These are phyloP conservation scores for Prunus dulcis DNA, from an alignment of 306 rosid species.

Conservation along the genomic window DNA sequence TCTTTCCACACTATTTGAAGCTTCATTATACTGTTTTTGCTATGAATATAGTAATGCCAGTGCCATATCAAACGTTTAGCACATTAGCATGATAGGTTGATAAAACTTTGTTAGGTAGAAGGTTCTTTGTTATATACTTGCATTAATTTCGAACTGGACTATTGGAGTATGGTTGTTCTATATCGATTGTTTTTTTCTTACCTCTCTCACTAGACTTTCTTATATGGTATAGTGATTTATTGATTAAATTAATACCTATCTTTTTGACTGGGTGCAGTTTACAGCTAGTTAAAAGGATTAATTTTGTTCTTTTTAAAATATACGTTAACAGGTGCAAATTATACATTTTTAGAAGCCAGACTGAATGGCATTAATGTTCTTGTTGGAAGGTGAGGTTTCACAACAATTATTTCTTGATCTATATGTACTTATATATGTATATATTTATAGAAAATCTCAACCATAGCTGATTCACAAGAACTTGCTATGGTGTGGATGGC, in stretches of 20 bases:
- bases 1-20: background rate
- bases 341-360: constrained; percentile 58
- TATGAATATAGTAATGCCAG: background rate
- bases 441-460: constrained; percentile 6
- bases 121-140: background rate
- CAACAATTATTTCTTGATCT: constrained; percentile 8
- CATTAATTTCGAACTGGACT: background rate
- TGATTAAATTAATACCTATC: background rate
- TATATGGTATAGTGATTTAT: background rate
- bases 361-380: constrained; percentile 73
- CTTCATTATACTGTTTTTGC: background rate
- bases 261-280: background rate
- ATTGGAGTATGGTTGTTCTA: background rate
- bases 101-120: background rate
- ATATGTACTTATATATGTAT: background rate
- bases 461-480: constrained; percentile 25
- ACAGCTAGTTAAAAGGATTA: background rate
- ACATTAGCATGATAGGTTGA: background rate
- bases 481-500: constrained; percentile 35
- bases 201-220: background rate
- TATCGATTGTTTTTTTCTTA: background rate
- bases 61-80: background rate
- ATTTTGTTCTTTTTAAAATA: constrained; percentile 26
- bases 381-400: constrained; percentile 71
- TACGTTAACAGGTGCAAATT: constrained; percentile 40